A percentile compares a stretch with the other conserved stretches of the same genome.
These are phyloP conservation scores for Yueomyces sinensis DNA, from an alignment of 805 yeast species.

Conservation along the genomic window DNA sequence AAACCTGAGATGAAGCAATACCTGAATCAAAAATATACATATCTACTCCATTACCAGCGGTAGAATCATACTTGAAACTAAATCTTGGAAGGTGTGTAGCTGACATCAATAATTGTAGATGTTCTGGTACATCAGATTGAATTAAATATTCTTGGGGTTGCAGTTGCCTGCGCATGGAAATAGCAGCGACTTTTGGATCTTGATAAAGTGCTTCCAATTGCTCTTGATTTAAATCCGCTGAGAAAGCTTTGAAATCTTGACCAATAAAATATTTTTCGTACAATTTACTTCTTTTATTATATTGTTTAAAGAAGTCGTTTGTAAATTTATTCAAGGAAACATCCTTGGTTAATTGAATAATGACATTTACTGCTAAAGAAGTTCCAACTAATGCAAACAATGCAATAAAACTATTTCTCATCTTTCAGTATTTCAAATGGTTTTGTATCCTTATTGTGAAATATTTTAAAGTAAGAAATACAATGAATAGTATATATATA, in stretches of 20 bases:
- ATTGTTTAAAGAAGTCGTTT: constrained; percentile 4
- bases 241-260: constrained; percentile 20
- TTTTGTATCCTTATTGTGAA: too few relatives aligned
- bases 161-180: constrained; percentile 26
- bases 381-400: too few relatives aligned
- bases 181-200: constrained; percentile 25
- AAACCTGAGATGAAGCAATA: constrained; percentile 45
- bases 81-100: constrained; percentile 19
- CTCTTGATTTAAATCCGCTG: constrained; percentile 25
- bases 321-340: constrained; percentile 8
- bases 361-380: constrained; percentile 6
- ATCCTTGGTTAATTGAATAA: constrained; percentile 17
- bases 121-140: constrained; percentile 47
- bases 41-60: constrained; percentile 45
- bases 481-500: too few relatives aligned
- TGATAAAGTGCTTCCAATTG: constrained; percentile 22
- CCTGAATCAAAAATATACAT: constrained; percentile 85
- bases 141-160: constrained; percentile 22
- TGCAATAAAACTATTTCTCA: too few relatives aligned
- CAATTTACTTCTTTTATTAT: constrained; percentile 2
- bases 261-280: constrained; percentile 20
- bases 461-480: too few relatives aligned
- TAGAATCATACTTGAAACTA: constrained; percentile 35
- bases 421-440: too few relatives aligned
- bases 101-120: constrained; percentile 52